A percentile compares a stretch with the other conserved stretches of the same genome.
These are phyloP conservation scores for Xylaria sp. DNA, from an alignment of 2,329 filamentous ascomycete genomes.

Conservation along the genomic window DNA sequence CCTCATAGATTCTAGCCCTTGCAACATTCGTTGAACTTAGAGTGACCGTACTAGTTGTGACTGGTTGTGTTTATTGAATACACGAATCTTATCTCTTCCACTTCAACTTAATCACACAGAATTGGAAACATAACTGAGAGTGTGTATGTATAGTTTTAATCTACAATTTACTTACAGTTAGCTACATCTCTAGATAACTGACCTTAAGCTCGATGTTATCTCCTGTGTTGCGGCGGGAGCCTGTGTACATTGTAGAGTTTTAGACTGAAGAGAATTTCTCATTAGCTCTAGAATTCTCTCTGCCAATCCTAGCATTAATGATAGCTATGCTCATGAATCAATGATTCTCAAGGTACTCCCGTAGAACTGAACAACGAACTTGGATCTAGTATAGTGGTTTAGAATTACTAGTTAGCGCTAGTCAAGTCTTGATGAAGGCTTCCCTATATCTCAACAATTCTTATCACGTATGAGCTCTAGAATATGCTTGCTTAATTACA, in stretches of 20 bases:
- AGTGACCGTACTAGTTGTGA: background rate
- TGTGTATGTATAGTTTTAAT: background rate
- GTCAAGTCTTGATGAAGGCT: background rate
- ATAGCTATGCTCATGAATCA: background rate
- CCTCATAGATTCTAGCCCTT: background rate
- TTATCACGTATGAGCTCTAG: background rate
- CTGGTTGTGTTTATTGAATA: background rate
- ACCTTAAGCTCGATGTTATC: too few relatives aligned
- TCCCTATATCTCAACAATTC: too few relatives aligned
- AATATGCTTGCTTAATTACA: background rate
- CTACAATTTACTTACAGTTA: too few relatives aligned
- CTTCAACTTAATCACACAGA: background rate
- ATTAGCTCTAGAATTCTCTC: background rate
- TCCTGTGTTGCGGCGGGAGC: background rate
- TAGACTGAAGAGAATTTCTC: background rate
- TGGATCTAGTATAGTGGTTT: background rate
- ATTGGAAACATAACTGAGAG: background rate
- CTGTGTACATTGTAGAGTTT: background rate
- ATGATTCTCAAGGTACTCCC: background rate
- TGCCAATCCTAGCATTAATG: background rate
- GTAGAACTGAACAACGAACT: background rate
- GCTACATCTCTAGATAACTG: too few relatives aligned
- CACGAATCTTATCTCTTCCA: background rate
- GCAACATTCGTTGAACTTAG: background rate
- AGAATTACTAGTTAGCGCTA: background rate